Evolutionary conservation across 768 basidiomycete genomes (phyloP), one percentile per base, ranked within the genome.

Genomic region (Pulveroboletus sp.): DNA sequence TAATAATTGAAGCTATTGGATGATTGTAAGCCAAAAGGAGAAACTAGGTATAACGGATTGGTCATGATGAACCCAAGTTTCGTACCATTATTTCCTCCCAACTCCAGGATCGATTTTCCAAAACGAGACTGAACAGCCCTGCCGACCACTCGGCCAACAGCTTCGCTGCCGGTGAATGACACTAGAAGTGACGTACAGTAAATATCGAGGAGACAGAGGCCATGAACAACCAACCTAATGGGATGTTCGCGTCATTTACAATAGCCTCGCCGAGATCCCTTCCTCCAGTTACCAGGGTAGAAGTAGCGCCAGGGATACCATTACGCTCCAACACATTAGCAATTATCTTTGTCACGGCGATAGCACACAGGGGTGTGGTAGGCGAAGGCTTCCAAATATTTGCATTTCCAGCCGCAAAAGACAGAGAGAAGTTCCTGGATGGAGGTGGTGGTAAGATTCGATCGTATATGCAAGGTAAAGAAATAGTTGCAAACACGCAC

Each of bases 361-460:
- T 86, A n/a, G 93, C 78, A 64, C 85, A 94, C 32, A 95, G 70
- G 4, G 94, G 85, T 0, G 94, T 97, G 3, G 78, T 88, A 2
- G 86, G 90, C 0, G 93, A 88, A 7, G 94, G 94, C 65, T 97
- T 97, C 94, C 94, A 97, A 40, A 98, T 67, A 0, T 92, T 94
- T 2, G 92, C 85, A 67, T 98, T 97, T 15, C 93, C 93, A 27
- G 89, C 86, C 2, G 89, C 86, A 50, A 97, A 71, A 5, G 93
- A 89, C 21, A 97, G 76, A 2, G 92, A 80, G 43, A 95, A 72
- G 68, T 97, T 97, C 93, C 93, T 93, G 61, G 28, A 35, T 12
- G 45, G 35, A 17, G 6, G n/a, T 44, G 53, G 41, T 18, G 50
- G 39, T 47, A 30, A 63, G 47, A 55, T 51, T 41, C 42, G 32